Conservation (phyloP, 108 stramenopile species). For the Asterionellopsis glacialis region DNA sequence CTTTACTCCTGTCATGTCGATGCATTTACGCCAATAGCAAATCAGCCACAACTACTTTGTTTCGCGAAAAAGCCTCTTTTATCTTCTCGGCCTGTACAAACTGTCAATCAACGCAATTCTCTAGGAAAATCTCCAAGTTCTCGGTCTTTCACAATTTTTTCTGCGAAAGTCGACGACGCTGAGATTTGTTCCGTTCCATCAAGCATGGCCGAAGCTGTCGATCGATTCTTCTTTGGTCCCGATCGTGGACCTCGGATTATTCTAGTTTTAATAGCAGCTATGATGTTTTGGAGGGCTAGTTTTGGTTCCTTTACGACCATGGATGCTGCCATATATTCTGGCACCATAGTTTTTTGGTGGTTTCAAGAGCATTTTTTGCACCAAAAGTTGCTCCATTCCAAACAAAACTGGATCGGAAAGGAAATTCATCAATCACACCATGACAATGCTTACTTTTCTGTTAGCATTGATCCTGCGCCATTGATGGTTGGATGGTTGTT, state of each 20-base stretch:
- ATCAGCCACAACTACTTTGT: too few relatives aligned
- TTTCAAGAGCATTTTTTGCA: constrained; percentile 64
- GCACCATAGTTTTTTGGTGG: constrained; percentile 48
- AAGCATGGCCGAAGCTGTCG: neutral
- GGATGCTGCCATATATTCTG: constrained; percentile 16
- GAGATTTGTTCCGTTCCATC: neutral
- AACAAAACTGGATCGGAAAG: constrained; percentile 59
- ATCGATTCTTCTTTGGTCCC: constrained; percentile 4
- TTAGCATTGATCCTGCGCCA: constrained; percentile 55
- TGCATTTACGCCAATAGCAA: too few relatives aligned
- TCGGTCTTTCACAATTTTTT: too few relatives aligned
- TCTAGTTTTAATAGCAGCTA: neutral
- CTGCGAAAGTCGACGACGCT: too few relatives aligned
- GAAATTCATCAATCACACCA: constrained; percentile 56
- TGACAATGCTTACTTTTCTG: constrained; percentile 50
- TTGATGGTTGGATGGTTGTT: constrained; percentile 53
- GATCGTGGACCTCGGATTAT: neutral
- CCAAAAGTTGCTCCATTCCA: constrained; percentile 42
- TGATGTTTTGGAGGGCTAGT: neutral
- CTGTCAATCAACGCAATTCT: too few relatives aligned
- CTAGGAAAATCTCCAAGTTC: too few relatives aligned
- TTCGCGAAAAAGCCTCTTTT: too few relatives aligned
- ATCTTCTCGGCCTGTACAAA: too few relatives aligned
- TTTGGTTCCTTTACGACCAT: neutral
- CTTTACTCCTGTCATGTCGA: too few relatives aligned